phyloP scores from a whole-genome alignment of 1,284 basidiomycete species.

The Veloboletus limbatus region DNA sequence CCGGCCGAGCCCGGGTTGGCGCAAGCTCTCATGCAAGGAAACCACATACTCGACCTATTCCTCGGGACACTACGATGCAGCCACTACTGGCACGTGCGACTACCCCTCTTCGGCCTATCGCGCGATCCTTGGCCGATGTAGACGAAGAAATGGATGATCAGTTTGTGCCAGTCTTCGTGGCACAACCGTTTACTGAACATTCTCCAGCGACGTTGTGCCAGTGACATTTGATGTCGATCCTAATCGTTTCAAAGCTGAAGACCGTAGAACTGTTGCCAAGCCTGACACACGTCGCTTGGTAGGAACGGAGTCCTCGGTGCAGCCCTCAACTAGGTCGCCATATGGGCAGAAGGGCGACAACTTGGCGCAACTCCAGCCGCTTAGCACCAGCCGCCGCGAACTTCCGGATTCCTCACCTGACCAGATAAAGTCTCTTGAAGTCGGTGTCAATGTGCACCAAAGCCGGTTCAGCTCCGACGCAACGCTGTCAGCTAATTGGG shows the following conservation, averaged over 20 bases:
- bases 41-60: constrained; percentile 5
- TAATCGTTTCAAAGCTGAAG: neutral
- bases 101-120: neutral
- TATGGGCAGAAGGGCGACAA: neutral
- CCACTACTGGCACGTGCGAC: neutral
- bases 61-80: neutral
- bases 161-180: constrained; percentile 14
- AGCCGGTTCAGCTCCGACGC: neutral
- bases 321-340: neutral
- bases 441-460: neutral
- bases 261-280: neutral
- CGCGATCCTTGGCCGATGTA: neutral
- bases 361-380: neutral
- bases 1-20: neutral
- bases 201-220: constrained; percentile 6
- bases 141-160: neutral
- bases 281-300: neutral
- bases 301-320: neutral
- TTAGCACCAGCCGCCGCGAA: neutral
- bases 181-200: constrained; percentile 4
- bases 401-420: neutral
- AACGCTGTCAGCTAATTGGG: neutral
- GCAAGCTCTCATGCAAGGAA: constrained; percentile 14
- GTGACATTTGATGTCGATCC: neutral
- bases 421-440: neutral